Base-by-base conservation (phyloP, 1,284 basidiomycete genomes). In the Cutaneotrichosporon arboriforme region DNA sequence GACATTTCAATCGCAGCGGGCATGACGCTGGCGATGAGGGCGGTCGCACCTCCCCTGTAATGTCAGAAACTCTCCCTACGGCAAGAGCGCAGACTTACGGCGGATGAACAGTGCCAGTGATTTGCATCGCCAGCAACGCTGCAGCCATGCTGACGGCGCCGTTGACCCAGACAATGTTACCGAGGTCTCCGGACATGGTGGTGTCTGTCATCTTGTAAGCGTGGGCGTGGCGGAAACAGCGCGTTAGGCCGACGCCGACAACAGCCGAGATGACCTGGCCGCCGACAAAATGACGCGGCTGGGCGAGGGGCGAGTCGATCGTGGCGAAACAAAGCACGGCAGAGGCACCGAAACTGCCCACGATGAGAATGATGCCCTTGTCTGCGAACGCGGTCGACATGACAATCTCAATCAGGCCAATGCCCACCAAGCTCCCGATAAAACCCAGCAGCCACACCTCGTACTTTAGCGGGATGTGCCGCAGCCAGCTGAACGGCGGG, bases 311-410 rank as follows among this genome's bases (percentile, higher is more conserved):
- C 2, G 77, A 76, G 35, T 85, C 82, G 35, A 83, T 78, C 1
- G 79, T 78, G 13, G 80, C 82, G 56, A 81, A 85, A 18, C 80
- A 73, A 22, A 86, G 73, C 3, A 84, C 81, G 10, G 82, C 82
- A 4, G 79, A 79, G 14, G 83, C 83, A 18, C 82, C 83, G 64
- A 80, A 81, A 52, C 79, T 80, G 12, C 79, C 77, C 7, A 81
- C 68, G 45, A 81, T 79, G 18, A 79, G 62, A 1, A 52, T 20
- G 4, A 49, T 38, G 14, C 39, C 52, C 20, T 38, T 9, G 46
- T 43, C 44, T 4, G 39, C 21, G 14, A 52, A 49, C 14, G 20
- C 36, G 31, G 36, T 41, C 77, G 76, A 20, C 76, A 83, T 82
- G 31, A 82, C 71, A 8, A 78, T 79, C 62, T 84, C 81, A 42